Evolutionary conservation across 495 filamentous ascomycete species (phyloP), one percentile per base, ranked within the genome.

Genomic region (Neurospora africana): DNA sequence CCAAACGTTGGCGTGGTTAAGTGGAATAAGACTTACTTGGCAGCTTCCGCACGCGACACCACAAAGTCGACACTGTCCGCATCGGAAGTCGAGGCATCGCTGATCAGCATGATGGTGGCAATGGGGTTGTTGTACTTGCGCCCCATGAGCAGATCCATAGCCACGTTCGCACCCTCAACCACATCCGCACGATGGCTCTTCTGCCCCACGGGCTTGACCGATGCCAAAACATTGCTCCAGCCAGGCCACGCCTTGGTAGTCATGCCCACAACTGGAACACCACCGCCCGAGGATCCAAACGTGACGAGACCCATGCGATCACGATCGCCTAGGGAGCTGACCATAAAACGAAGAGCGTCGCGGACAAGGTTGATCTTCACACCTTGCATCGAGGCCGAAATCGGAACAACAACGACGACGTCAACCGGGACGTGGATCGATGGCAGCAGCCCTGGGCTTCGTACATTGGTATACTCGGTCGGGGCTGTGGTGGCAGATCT

Each of bases 111-210:
- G 75, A 99, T 99, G 10, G 93, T 96, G 17, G 96, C 95, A 68
- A 99, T 89, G 5, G 95, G 95, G 78, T 99, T 99, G 80, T 91
- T 94, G 74, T 93, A 92, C 81, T 97, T 97, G 74, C 95, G 91
- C 79, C 97, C 93, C 95, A 99, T 99, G 61, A 99, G 86, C 47
- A 99, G 84, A 79, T 99, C 95, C 95, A 99, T 98, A 61, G 95
- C 95, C 58, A 98, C 94, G 78, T 99, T 99, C 41, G 95, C 95
- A 71, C 95, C 95, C 76, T 99, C 95, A 7, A 99, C 95, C 5
- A 98, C 95, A 81, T 99, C 95, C 5, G 95, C 94, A 21, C 96
- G 91, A 75, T 97, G 89, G 78, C 92, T 98, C 86, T 98, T 98
- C 81, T 98, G 95, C 47, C 94, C 95, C 13, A 97, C 93, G 1